Evolutionary conservation across 2,329 filamentous ascomycete species (phyloP).

Genomic region (Trichoderma asperellum): DNA sequence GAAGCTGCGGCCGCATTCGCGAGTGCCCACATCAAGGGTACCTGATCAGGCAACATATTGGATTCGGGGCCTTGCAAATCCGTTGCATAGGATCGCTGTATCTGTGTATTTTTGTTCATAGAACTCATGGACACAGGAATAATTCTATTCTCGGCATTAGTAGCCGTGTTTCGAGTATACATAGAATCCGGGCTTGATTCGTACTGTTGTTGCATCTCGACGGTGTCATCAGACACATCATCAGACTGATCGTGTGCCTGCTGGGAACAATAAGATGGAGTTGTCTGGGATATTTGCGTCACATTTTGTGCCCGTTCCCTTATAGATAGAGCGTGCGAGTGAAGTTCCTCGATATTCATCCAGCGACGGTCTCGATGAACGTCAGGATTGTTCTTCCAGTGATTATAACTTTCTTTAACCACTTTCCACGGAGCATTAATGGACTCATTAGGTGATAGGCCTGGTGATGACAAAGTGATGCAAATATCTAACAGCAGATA

Average conservation of each 20-base stretch:
- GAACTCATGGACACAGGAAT: too few relatives aligned
- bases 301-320: neutral
- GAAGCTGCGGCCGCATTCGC: neutral
- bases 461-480: conserved; percentile 25
- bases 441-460: neutral
- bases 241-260: neutral
- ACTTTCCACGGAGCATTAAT: neutral
- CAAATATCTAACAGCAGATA: conserved; percentile 65
- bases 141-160: neutral
- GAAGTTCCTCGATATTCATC: conserved; percentile 27
- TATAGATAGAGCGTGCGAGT: neutral
- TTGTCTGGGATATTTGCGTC: neutral
- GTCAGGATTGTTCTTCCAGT: conserved; percentile 24
- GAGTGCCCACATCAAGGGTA: neutral
- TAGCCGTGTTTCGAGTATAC: neutral
- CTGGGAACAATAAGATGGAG: neutral
- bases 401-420: conserved; percentile 25
- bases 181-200: neutral
- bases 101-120: neutral
- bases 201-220: neutral
- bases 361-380: conserved; percentile 27
- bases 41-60: neutral
- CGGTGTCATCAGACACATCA: neutral
- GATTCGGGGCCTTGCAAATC: neutral
- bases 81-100: neutral